Evolutionary conservation across 139 green algal species (phyloP).

Genomic region (Closterium sp.): DNA sequence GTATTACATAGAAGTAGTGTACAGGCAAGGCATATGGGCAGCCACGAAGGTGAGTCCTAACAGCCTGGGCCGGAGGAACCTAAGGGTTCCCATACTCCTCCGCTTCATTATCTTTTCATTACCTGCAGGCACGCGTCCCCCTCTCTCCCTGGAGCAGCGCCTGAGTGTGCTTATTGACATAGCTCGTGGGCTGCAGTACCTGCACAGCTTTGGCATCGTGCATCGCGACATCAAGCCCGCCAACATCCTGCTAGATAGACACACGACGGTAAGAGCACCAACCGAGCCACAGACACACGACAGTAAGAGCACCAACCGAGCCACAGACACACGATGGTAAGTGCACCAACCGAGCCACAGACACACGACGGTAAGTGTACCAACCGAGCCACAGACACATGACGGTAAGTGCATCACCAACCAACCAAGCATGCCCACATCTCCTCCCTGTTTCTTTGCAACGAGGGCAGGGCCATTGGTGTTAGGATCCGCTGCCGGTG

Average conservation of each 20-base stretch:
- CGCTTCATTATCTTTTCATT: too few relatives aligned
- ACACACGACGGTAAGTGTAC: not conserved
- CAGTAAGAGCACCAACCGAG: not conserved
- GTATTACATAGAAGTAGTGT: too few relatives aligned
- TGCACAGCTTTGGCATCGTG: not conserved
- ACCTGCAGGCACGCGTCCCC: not conserved
- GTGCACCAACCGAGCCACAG: too few relatives aligned
- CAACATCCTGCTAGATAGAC: not conserved
- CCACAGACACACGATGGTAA: not conserved
- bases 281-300: too few relatives aligned
- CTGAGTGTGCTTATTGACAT: not conserved
- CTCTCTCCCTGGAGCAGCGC: not conserved
- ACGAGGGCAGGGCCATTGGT: not conserved
- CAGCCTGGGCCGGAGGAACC: too few relatives aligned
- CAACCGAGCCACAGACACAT: not conserved
- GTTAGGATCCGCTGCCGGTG: too few relatives aligned
- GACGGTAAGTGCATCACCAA: not conserved
- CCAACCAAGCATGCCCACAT: too few relatives aligned
- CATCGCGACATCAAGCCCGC: not conserved
- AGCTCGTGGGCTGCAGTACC: not conserved
- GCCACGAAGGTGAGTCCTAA: too few relatives aligned
- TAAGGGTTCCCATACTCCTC: too few relatives aligned
- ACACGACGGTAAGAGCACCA: too few relatives aligned
- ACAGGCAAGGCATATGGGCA: too few relatives aligned
- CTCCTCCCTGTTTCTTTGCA: not conserved